A percentile compares a stretch with the other conserved stretches of the same genome.
Conservation (phyloP, 345 rosid genomes). For the Erodium maritimum region DNA sequence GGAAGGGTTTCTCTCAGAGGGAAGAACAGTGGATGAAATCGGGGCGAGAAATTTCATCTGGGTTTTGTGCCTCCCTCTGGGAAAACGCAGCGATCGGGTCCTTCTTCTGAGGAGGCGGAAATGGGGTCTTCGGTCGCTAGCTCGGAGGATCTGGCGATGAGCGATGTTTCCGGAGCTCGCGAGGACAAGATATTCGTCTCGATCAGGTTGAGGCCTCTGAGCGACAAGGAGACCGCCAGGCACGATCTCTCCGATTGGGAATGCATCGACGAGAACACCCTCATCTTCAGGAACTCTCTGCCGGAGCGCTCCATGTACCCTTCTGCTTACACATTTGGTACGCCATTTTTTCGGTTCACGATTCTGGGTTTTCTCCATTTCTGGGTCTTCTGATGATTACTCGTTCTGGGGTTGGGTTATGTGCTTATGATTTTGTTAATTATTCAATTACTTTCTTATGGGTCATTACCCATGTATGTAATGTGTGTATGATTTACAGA, state of each 20-base stretch:
- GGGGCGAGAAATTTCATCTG: too few species aligned
- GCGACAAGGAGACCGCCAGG: constrained; percentile 10
- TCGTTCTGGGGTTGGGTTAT: background rate
- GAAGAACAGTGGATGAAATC: background rate
- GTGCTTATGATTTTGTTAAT: background rate
- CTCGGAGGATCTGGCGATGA: background rate
- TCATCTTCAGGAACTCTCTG: constrained; percentile 19
- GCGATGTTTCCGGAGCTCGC: background rate
- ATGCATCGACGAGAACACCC: constrained; percentile 17
- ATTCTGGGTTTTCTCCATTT: background rate
- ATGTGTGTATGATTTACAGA: background rate
- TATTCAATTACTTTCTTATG: background rate
- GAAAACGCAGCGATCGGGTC: too few species aligned
- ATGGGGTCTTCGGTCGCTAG: background rate
- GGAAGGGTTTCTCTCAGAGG: background rate
- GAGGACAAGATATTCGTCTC: constrained; percentile 17
- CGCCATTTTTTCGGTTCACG: background rate
- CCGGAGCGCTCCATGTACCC: constrained; percentile 29
- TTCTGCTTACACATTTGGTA: constrained; percentile 28
- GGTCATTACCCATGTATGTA: too few species aligned
- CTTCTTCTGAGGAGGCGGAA: too few species aligned
- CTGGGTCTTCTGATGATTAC: background rate
- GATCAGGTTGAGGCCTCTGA: constrained; percentile 12
- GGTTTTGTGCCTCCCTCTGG: too few species aligned
- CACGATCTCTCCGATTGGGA: constrained; percentile 15